Evolutionary conservation across 768 basidiomycete species (phyloP).

Genomic region (Suillus variegatus): DNA sequence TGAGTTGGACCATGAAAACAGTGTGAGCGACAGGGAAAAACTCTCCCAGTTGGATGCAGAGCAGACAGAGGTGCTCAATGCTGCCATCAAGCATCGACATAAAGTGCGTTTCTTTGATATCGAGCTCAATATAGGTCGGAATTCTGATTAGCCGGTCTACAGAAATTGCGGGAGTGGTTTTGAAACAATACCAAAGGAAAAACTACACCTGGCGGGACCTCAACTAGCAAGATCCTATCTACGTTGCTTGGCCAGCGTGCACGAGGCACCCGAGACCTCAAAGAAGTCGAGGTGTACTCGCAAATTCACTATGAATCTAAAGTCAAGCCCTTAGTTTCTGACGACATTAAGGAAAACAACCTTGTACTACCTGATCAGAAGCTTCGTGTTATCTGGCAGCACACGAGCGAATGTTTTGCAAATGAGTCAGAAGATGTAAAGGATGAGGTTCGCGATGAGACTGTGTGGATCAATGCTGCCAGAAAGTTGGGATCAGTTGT

Average conservation of each 20-base stretch:
- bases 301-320: slow-evolving; percentile 1
- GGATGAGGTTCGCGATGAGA: neutral
- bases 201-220: neutral
- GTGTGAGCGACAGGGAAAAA: neutral
- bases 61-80: neutral
- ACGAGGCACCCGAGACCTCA: neutral
- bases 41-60: neutral
- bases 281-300: slow-evolving; percentile 1
- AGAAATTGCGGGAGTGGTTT: neutral
- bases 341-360: neutral
- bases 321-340: neutral
- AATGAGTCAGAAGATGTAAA: neutral
- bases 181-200: neutral
- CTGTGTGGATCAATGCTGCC: neutral
- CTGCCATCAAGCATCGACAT: neutral
- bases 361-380: neutral
- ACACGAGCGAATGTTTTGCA: neutral
- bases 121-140: neutral
- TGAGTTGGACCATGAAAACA: too few relatives aligned
- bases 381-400: neutral
- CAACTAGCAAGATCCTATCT: neutral
- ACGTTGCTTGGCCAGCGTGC: neutral
- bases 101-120: neutral
- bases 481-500: neutral
- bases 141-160: neutral